phyloP scores from a whole-genome alignment of 2,329 filamentous ascomycete genomes.

The Neonectria hederae region DNA sequence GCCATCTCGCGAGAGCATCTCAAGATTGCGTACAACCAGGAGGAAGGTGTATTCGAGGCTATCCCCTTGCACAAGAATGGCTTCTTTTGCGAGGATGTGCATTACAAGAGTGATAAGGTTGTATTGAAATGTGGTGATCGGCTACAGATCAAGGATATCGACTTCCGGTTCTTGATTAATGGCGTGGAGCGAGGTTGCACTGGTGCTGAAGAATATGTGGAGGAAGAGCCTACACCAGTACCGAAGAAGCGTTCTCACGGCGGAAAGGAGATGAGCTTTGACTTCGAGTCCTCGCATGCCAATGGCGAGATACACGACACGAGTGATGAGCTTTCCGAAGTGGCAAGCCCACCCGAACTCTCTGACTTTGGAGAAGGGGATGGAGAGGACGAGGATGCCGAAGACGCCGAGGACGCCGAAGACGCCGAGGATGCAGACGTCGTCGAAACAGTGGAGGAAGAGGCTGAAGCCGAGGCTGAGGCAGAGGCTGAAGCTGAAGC shows the following conservation, averaged over 20 bases:
- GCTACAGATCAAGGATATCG: conserved; percentile 78
- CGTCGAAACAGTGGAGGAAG: background rate
- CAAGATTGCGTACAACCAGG: conserved; percentile 75
- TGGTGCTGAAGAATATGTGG: conserved; percentile 65
- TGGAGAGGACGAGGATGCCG: conserved; percentile 49
- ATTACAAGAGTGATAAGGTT: conserved; percentile 64
- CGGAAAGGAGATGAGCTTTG: conserved; percentile 77
- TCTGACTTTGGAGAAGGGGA: conserved; percentile 52
- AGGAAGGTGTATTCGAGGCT: conserved; percentile 71
- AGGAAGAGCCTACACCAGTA: conserved; percentile 53
- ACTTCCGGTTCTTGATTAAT: conserved; percentile 75
- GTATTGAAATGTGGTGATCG: conserved; percentile 70
- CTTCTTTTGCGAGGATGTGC: conserved; percentile 71
- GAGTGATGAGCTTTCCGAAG: conserved; percentile 61
- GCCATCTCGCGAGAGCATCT: conserved; percentile 79
- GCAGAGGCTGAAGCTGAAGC: conserved; percentile 31
- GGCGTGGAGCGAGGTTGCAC: conserved; percentile 66
- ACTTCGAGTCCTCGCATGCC: conserved; percentile 72
- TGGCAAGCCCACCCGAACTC: conserved; percentile 53
- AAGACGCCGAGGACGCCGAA: conserved; percentile 37
- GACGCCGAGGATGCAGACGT: conserved; percentile 32
- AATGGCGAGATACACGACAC: conserved; percentile 66
- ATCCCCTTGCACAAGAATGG: conserved; percentile 71
- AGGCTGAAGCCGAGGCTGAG: conserved; percentile 41
- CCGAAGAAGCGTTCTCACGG: conserved; percentile 62